Base-by-base conservation (phyloP, 805 yeast species). In the Ogataea pilisensis region DNA sequence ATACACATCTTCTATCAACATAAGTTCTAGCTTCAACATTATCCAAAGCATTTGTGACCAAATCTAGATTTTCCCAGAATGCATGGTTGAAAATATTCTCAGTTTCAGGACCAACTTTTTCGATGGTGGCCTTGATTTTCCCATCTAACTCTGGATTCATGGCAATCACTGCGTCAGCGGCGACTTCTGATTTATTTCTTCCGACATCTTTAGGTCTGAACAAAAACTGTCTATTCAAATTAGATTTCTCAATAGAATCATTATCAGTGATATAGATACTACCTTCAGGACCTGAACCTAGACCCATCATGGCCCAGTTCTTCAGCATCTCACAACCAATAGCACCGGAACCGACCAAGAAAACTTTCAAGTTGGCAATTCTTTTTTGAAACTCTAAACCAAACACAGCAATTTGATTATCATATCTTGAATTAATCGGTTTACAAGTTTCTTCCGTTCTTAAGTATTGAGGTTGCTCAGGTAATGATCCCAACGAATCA, bases 261-360 rank as follows among this genome's bases (percentile, higher is more conserved):
- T 82, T 93, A 65, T 91, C 99, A 20, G 99, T 93, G 35, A 93
- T 82, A 39, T 68, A 66, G 45, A 93, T 85, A 54, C 78, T 75
- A 55, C 99, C 99, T 3, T 84, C 64, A 30, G 90, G 87, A 31
- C 98, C 98, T 19, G 95, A 75, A 27, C 95, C 98, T 39, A 93
- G 69, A 34, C 99, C 99, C 78, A 90, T 75, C 76, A 93, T 75
- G 5, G 99, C 96, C 98, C 98, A 93, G 60, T 88, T 90, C 67
- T 93, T 93, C 57, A 93, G 73, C 90, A 93, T 91, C 68, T 93
- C 99, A 70, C 99, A 93, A 30, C 99, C 99, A 70, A 93, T 93
- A 16, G 99, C 99, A 61, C 99, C 99, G 2, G 97, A 75, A 34
- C 99, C 99, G 31, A 93, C 99, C 50, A 93, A 70, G 64, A 93